Evolutionary conservation across 1,139 yeast genomes (phyloP).

Genomic region (Yamadazyma sp.): DNA sequence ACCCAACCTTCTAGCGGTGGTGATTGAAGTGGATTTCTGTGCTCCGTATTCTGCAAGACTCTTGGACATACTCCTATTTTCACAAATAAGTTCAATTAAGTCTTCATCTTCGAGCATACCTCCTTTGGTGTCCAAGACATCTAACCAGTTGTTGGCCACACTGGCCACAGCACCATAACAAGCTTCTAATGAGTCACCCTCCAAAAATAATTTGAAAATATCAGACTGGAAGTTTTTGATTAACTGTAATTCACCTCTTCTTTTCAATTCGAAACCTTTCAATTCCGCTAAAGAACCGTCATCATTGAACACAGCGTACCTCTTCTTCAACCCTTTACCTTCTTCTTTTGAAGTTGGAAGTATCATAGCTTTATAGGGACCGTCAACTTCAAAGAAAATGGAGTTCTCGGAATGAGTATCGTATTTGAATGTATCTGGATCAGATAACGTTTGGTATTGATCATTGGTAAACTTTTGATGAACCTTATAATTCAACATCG

Average conservation of each 20-base stretch:
- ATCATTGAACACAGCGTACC: conserved; percentile 95
- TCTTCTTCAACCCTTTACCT: conserved; percentile 92
- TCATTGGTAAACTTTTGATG: conserved; percentile 90
- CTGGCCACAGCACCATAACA: conserved; percentile 90
- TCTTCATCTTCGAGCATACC: conserved; percentile 90
- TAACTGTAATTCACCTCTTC: conserved; percentile 93
- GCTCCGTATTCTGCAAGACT: conserved; percentile 84
- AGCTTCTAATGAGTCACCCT: conserved; percentile 72
- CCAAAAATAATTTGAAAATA: conserved; percentile 85
- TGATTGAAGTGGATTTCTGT: conserved; percentile 92
- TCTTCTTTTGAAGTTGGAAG: conserved; percentile 97
- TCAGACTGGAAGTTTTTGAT: conserved; percentile 96
- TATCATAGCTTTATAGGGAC: conserved; percentile 97
- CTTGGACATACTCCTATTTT: conserved; percentile 93
- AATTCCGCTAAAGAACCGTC: conserved; percentile 94
- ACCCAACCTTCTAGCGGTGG: conserved; percentile 90
- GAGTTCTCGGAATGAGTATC: conserved; percentile 85
- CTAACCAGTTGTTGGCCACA: conserved; percentile 95
- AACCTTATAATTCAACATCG: conserved; percentile 92
- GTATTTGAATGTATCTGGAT: conserved; percentile 66
- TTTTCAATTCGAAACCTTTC: conserved; percentile 93
- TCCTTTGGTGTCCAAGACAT: conserved; percentile 87
- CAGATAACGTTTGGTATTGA: conserved; percentile 86
- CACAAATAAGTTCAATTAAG: conserved; percentile 90
- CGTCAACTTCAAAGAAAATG: conserved; percentile 97